Evolutionary conservation across 2,329 filamentous ascomycete genomes (phyloP), one percentile per base, ranked within the genome.

Genomic region (Ceratocystis destructans): DNA sequence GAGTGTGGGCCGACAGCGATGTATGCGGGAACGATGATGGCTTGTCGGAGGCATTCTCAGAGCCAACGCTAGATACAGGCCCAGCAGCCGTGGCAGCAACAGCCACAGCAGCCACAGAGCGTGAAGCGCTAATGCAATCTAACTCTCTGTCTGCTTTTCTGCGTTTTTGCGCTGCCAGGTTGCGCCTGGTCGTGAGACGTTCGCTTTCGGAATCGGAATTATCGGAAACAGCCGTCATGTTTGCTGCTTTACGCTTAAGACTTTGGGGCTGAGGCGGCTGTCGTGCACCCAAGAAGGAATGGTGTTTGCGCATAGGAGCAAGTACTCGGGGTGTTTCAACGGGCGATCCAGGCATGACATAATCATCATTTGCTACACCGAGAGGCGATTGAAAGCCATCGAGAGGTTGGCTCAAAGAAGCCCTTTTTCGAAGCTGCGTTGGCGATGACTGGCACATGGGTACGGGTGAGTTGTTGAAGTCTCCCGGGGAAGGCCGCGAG

Each of bases 401-500:
- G 55, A 8, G 17, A n/a, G 28, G 55, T 15, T 59, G 55, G 15
- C 25, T 31, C 15, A 37, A 37, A 20, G 55, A 17, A 5, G 55
- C 55, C 5, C 55, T 31, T 31, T 33, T 59, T 2, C 55, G 55
- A 17, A 59, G 28, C 15, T 59, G 55, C 6, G 55, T 50, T 7
- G 62, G 46, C 12, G 55, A 67, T 22, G 46, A 62, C 1, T 76
- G 71, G 1, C 74, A 72, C 55, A 79, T 79, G 0, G 80, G 76
- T 1, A 80, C 82, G 3, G 79, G 78, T 0, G 75, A 73, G 63
- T 80, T 76, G 28, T 75, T 72, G 10, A 80, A 77, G 3, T 79
- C 70, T 53, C 78, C 74, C 0, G 82, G 82, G 1, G 82, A 85
- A 0, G 82, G 82, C 10, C 82, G 76, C 1, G 82, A 84, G 1